Evolutionary conservation across 1,284 basidiomycete genomes (phyloP).

Genomic region (Moniliophthora roreri): DNA sequence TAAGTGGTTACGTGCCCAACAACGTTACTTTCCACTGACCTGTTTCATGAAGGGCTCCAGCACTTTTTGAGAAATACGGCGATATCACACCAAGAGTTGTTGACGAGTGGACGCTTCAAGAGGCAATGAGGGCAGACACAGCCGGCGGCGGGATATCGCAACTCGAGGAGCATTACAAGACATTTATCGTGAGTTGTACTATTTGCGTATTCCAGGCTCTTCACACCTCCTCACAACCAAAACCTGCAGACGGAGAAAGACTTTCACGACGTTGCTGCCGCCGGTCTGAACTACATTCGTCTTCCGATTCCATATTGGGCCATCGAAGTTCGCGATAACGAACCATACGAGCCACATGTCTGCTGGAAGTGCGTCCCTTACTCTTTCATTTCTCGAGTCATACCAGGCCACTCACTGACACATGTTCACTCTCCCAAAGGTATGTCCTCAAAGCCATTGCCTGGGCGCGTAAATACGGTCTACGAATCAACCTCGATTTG

Average conservation of each 20-base stretch:
- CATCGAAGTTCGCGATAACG: constrained; percentile 49
- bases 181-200: constrained; percentile 56
- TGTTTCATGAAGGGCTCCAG: constrained; percentile 62
- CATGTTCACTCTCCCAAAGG: no score
- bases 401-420: background rate
- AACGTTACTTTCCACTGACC: constrained; percentile 14
- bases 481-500: constrained; percentile 91
- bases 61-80: constrained; percentile 48
- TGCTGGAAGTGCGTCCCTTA: constrained; percentile 40
- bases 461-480: constrained; percentile 97
- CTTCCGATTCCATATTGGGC: constrained; percentile 74
- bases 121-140: constrained; percentile 46
- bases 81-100: constrained; percentile 26
- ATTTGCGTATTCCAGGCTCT: constrained; percentile 17
- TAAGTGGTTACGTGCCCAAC: no score
- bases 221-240: background rate
- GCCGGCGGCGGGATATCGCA: constrained; percentile 51
- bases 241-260: constrained; percentile 68
- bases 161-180: constrained; percentile 72
- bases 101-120: constrained; percentile 61
- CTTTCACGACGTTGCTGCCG: constrained; percentile 71
- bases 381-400: no score
- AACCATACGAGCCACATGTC: constrained; percentile 45
- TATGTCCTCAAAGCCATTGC: constrained; percentile 88
- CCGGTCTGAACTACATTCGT: constrained; percentile 70